Evolutionary conservation across 345 rosid species (phyloP), one percentile per base, ranked within the genome.

Genomic region (Durio zibethinus): DNA sequence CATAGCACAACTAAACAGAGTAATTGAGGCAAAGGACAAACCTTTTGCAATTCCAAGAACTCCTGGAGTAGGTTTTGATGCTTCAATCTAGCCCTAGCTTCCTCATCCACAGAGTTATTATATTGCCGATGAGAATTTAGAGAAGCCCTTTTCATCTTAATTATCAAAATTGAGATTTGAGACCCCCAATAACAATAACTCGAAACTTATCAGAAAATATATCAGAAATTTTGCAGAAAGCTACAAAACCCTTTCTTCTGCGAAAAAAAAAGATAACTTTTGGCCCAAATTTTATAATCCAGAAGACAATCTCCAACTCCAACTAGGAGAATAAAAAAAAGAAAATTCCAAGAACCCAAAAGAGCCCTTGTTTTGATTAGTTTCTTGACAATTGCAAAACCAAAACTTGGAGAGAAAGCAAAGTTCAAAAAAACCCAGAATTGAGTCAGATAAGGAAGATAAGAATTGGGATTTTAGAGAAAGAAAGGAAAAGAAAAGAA

Each of bases 21-120:
- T 23, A 29, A 50, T 50, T 29, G 59, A 71, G 27, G 15, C 43
- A 50, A 71, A 71, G 60, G 42, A 16, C 83, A 53, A 48, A 83
- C 88, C 88, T 83, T 87, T 60, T 78, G 86, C 75, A 87, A 70
- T 40, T 76, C 82, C 73, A 85, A 74, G 74, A 48, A 87, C 35
- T 85, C 88, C 69, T 82, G 73, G 43, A 83, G 62, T 4, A 85
- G 70, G 52, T 25, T 80, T 80, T 83, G 82, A 54, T 80, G 75
- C 78, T 85, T 83, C 59, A 79, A 21, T 71, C 35, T 65, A 47
- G 66, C 77, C 62, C 27, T 77, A 15, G 72, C 73, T 61, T 77
- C 83, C 66, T 72, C 84, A 3, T 75, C 68, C 25, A 57, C 74
- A 65, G 47, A 38, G 29, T 65, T 25, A 42, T 80, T 31, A 50